Evolutionary conservation across 306 rosid species (phyloP).

Genomic region (Begonia masoniana): DNA sequence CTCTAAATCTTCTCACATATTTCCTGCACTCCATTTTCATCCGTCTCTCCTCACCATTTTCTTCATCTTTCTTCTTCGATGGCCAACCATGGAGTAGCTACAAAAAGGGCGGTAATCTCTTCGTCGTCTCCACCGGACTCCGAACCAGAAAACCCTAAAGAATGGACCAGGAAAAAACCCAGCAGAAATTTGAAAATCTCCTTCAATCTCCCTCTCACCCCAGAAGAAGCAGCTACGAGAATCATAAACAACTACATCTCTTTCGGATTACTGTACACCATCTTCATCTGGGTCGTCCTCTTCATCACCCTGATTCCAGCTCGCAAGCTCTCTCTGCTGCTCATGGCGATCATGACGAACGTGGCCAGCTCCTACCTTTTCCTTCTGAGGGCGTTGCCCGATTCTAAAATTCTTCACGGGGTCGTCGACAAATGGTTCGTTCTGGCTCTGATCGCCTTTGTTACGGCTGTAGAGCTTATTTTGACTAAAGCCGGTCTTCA

Average conservation of each 20-base stretch:
- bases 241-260: constrained; percentile 23
- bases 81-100: too few relatives aligned
- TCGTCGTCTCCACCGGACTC: too few relatives aligned
- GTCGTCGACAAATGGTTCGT: constrained; percentile 27
- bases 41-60: too few relatives aligned
- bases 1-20: too few relatives aligned
- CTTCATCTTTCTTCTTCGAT: too few relatives aligned
- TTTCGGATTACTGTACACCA: constrained; percentile 31
- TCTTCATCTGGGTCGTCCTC: constrained; percentile 53
- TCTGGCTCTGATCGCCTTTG: constrained; percentile 28
- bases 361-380: constrained; percentile 27
- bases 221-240: constrained; percentile 33
- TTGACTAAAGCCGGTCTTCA: constrained; percentile 34
- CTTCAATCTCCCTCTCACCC: constrained; percentile 33
- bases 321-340: constrained; percentile 33
- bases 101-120: too few relatives aligned
- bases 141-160: too few relatives aligned
- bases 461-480: constrained; percentile 27
- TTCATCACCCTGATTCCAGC: constrained; percentile 41
- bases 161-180: too few relatives aligned
- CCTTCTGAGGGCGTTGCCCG: constrained; percentile 24
- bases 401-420: constrained; percentile 28
- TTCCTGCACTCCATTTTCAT: too few relatives aligned
- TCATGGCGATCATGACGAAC: constrained; percentile 32
- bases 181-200: constrained; percentile 1